Base-by-base conservation (phyloP, 257 asterid genomes). In the Avicennia marina region DNA sequence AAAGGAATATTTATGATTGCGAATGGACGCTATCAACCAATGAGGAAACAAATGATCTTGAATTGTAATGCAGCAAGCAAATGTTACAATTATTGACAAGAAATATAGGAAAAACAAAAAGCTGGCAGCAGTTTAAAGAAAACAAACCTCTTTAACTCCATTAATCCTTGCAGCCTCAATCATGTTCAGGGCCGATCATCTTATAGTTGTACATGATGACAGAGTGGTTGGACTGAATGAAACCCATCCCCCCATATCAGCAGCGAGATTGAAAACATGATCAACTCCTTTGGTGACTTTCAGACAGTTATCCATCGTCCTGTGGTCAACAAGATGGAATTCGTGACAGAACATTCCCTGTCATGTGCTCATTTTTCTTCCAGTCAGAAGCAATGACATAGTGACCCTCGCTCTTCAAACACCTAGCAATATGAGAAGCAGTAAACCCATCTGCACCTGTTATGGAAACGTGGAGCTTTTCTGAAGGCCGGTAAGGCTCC, bases 231-330 rank as follows among this genome's bases (percentile, higher is more conserved):
- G 95, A 87, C 82, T 87, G 95, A 52, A 87, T 87, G 71, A 87
- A 87, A 8, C 95, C 95, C 95, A 84, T 87, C 15, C 94, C 95
- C 95, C 95, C 95, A 87, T 87, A 56, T 87, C 95, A 11, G 94
- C 95, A 44, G 95, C 95, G 26, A 87, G 89, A 72, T 87, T 87
- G 74, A 87, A 87, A 15, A 87, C 95, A 32, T 87, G 95, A 67
- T 74, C 89, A 11, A 81, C 81, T 7, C 74, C 88, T 9, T 75
- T 57, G 18, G 94, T 75, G 32, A 87, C 94, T 69, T 87, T 81
- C 48, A 87, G 68, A 40, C 95, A 87, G 77, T 87, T 87, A 55
- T 87, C 95, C 95, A 87, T 87, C 56, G 84, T 94, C 83, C 96
- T 81, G 38, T 84, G 85, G 73, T 81, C 95, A 63, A 69, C 96